Evolutionary conservation across 106 monocot species (phyloP).

Genomic region (Phalaenopsis equestris): DNA sequence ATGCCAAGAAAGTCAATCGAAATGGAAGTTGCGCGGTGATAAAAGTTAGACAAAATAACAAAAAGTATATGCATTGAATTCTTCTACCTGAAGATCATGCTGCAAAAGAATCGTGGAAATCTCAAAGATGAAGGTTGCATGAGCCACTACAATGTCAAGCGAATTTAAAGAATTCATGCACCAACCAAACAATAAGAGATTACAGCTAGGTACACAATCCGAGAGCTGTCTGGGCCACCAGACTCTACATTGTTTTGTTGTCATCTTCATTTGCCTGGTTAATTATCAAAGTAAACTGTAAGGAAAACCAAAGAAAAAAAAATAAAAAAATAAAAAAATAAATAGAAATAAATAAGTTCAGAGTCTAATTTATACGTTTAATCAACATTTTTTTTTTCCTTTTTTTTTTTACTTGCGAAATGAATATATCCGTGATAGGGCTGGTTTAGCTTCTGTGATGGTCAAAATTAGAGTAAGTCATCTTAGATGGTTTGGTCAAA

Average conservation of each 20-base stretch:
- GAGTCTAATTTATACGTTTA: background rate
- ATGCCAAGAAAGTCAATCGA: background rate
- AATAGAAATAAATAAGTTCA: background rate
- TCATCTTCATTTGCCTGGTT: slow-evolving; percentile 7
- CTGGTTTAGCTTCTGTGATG: too few relatives aligned
- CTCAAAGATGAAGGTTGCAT: slow-evolving; percentile 15
- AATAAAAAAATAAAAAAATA: background rate
- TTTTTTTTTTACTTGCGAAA: too few relatives aligned
- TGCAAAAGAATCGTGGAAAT: slow-evolving; percentile 2
- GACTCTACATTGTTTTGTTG: slow-evolving; percentile 44
- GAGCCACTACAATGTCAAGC: slow-evolving; percentile 55
- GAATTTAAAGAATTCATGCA: slow-evolving; percentile 26
- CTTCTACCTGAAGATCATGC: slow-evolving; percentile 20
- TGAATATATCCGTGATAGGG: too few relatives aligned
- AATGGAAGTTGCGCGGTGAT: background rate
- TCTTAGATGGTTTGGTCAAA: too few relatives aligned
- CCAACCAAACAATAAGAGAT: slow-evolving; percentile 71
- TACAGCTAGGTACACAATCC: slow-evolving; percentile 7
- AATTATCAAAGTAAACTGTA: background rate
- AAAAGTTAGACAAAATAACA: background rate
- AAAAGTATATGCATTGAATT: background rate
- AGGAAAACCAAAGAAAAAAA: background rate
- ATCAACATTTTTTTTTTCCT: too few relatives aligned
- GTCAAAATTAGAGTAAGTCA: too few relatives aligned
- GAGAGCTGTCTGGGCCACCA: slow-evolving; percentile 70